A percentile compares a stretch with the other conserved stretches of the same genome.
These are phyloP conservation scores for Penicillium rolfsii DNA, from an alignment of 2,329 filamentous ascomycete genomes.

Conservation along the genomic window DNA sequence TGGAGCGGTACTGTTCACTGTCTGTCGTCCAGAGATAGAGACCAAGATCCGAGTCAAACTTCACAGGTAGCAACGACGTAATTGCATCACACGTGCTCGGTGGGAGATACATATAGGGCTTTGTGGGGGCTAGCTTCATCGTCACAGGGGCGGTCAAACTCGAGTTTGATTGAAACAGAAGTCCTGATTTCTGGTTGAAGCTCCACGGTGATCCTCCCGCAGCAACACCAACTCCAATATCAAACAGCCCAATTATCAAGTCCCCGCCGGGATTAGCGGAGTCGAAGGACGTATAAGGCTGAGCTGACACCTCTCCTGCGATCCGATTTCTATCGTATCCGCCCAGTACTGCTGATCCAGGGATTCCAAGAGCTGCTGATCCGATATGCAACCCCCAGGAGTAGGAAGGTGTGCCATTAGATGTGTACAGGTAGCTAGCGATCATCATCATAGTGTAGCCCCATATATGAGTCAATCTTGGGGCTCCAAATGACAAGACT, in stretches of 20 bases:
- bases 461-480: too few relatives aligned
- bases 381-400: conserved; percentile 52
- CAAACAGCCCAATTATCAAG: conserved; percentile 36
- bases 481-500: too few relatives aligned
- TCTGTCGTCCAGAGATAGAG: conserved; percentile 50
- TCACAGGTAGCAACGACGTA: conserved; percentile 43
- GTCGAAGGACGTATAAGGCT: conserved; percentile 2
- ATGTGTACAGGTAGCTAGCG: too few relatives aligned
- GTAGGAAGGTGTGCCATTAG: conserved; percentile 33
- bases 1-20: conserved; percentile 25
- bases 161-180: too few relatives aligned
- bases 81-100: conserved; percentile 48
- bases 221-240: conserved; percentile 49
- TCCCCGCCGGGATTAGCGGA: conserved; percentile 6
- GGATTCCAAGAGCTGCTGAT: conserved; percentile 37
- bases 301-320: conserved; percentile 30
- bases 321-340: conserved; percentile 50
- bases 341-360: conserved; percentile 46
- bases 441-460: too few relatives aligned
- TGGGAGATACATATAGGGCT: conserved; percentile 48
- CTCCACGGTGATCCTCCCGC: conserved; percentile 47
- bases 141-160: not conserved
- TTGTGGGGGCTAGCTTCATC: conserved; percentile 37
- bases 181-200: too few relatives aligned
- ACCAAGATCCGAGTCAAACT: conserved; percentile 40